These are phyloP conservation scores for Condylostoma magnum DNA, from an alignment of 169 alveolate species.

Conservation along the genomic window DNA sequence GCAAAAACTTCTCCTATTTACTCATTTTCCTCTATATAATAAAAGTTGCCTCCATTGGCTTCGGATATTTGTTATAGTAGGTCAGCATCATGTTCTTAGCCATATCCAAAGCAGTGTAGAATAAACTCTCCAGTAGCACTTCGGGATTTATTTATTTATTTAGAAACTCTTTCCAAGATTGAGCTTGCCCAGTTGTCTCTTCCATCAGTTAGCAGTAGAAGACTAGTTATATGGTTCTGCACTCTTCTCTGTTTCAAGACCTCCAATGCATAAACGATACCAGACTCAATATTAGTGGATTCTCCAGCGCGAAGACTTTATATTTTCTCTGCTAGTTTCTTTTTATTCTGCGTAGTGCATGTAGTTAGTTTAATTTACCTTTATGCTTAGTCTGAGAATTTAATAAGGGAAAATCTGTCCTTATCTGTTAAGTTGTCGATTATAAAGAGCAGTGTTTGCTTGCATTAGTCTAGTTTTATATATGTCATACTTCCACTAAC, in stretches of 20 bases:
- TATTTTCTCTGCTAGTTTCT: background rate
- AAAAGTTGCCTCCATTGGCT: conserved; percentile 58
- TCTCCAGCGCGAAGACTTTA: no score
- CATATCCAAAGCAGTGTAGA: conserved; percentile 62
- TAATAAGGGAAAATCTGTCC: conserved; percentile 46
- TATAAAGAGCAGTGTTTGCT: conserved; percentile 46
- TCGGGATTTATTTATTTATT: background rate
- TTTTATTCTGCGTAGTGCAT: conserved; percentile 28
- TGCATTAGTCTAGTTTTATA: conserved; percentile 34
- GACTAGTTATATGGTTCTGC: background rate
- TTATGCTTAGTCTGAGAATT: conserved; percentile 33
- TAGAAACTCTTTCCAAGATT: background rate
- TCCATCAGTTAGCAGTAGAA: conserved; percentile 16
- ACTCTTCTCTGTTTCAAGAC: background rate
- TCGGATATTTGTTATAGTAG: conserved; percentile 47
- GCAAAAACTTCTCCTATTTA: conserved; percentile 53
- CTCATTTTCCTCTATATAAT: conserved; percentile 45
- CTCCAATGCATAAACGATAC: background rate
- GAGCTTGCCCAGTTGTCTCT: background rate
- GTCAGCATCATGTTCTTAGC: conserved; percentile 56
- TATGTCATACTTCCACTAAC: conserved; percentile 51
- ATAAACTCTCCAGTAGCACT: conserved; percentile 16
- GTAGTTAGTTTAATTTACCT: conserved; percentile 17
- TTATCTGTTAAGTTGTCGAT: conserved; percentile 36
- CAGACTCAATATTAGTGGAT: background rate